Evolutionary conservation across 2,329 filamentous ascomycete species (phyloP).

Genomic region (Colletotrichum scovillei): DNA sequence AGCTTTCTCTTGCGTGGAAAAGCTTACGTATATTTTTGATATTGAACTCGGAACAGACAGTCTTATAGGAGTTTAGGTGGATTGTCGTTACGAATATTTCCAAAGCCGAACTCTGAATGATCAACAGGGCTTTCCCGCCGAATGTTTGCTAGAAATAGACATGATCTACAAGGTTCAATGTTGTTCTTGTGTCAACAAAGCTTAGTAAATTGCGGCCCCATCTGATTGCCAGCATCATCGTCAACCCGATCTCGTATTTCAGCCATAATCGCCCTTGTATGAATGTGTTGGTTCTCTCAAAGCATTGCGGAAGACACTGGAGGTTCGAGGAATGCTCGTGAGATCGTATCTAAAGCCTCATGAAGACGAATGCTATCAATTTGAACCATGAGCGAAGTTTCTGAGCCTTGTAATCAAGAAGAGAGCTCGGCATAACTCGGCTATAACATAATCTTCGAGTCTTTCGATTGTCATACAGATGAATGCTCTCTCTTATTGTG

Average conservation of each 20-base stretch:
- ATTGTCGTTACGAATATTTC: background rate
- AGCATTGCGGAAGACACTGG: too few species aligned
- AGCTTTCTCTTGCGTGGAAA: too few species aligned
- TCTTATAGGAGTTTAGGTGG: background rate
- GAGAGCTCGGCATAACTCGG: too few species aligned
- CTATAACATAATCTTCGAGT: too few species aligned
- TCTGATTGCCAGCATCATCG: background rate
- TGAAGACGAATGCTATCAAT: too few species aligned
- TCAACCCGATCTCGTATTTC: background rate
- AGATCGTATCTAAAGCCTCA: too few species aligned
- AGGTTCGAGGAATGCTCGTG: background rate
- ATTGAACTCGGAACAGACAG: background rate
- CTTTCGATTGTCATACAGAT: too few species aligned
- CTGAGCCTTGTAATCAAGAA: too few species aligned
- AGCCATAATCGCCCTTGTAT: rapidly evolving
- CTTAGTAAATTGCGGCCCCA: background rate
- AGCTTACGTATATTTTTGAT: too few species aligned
- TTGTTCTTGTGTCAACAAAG: background rate
- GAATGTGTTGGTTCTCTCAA: background rate
- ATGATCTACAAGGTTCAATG: background rate
- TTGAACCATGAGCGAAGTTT: too few species aligned
- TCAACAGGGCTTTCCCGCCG: background rate
- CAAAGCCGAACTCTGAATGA: background rate
- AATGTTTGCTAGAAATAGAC: background rate
- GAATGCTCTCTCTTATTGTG: too few species aligned